Base-by-base conservation (phyloP, 495 filamentous ascomycete species). In the Penicillium diatomitis region DNA sequence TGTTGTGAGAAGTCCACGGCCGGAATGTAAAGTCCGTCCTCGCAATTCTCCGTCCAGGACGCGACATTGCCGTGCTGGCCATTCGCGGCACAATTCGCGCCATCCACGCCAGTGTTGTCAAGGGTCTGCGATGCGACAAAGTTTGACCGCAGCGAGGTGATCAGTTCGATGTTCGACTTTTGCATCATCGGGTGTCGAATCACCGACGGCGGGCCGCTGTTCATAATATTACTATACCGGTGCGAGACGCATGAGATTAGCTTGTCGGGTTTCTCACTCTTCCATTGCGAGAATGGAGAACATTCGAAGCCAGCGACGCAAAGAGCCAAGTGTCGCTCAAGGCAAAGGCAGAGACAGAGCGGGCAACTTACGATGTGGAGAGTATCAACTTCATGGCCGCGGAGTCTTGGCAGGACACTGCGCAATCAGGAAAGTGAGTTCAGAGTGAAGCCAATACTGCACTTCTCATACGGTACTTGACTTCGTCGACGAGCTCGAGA, bases 161-260 rank as follows among this genome's bases (percentile, higher is more conserved):
- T 84, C 53, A 96, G 76, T 62, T 96, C 90, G 54, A 89, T 78
- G 64, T 94, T 95, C 40, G 88, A 92, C 62, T 87, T 86, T 57
- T 84, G 79, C 28, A 75, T 77, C 41, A 81, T 73, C 32, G 82
- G 79, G 49, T 83, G 87, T 34, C 87, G 82, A 54, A 95, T 84
- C 55, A 92, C 83, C 42, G 88, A 87, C 55, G 85, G 82, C 35
- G 84, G 82, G 51, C 76, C 81, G 48, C 78, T 79, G 46, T 66
- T 62, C 72, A 95, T 86, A 56, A 96, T 83, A 74, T 96, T 96
- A 50, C 87, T 92, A 65, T 46, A 59, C 39, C 54, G 47, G 20
- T 20, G 20, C 20, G 2, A 20, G 20, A 20, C 38, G 5, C 31
- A 40, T 36, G 49, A 34, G 9, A 32, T 44, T 33, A 44, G 41